Percentiles rank a stretch among this genome's conserved stretches.
Evolutionary conservation across 1,139 yeast species (phyloP).

Genomic region (Candida neerlandica): DNA sequence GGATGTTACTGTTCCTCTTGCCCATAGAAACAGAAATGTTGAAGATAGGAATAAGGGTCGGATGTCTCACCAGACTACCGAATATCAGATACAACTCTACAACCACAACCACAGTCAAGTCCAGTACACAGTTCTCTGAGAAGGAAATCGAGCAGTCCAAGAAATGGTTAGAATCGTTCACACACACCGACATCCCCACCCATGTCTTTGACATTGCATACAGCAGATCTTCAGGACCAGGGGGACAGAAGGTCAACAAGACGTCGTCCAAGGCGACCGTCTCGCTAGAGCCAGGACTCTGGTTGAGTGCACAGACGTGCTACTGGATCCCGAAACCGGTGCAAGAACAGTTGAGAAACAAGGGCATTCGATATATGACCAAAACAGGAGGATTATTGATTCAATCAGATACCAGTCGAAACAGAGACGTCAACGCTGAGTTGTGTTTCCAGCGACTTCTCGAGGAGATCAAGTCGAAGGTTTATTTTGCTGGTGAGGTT

Average conservation of each 20-base stretch:
- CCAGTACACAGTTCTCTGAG: background rate
- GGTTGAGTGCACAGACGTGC: conserved; percentile 48
- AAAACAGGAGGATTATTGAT: conserved; percentile 60
- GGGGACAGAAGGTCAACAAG: conserved; percentile 94
- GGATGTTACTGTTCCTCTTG: conserved; percentile 24
- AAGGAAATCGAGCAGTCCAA: conserved; percentile 37
- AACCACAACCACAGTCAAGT: too few species aligned
- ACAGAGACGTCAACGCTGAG: conserved; percentile 57
- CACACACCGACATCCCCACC: conserved; percentile 46
- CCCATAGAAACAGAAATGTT: background rate
- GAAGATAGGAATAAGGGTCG: background rate
- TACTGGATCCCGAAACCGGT: conserved; percentile 67
- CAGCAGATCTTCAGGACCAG: conserved; percentile 87
- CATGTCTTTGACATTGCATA: conserved; percentile 54
- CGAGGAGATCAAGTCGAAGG: conserved; percentile 50
- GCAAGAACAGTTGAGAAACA: conserved; percentile 42
- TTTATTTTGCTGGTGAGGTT: conserved; percentile 53
- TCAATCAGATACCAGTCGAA: conserved; percentile 63
- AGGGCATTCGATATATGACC: conserved; percentile 56
- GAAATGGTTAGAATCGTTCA: conserved; percentile 47
- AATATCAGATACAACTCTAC: conserved; percentile 1
- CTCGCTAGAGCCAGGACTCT: conserved; percentile 45
- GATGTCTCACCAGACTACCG: background rate
- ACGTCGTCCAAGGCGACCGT: conserved; percentile 79
- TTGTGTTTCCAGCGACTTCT: conserved; percentile 64